Evolutionary conservation across 2,329 filamentous ascomycete species (phyloP), one percentile per base, ranked within the genome.

Genomic region (Exophiala sp.): DNA sequence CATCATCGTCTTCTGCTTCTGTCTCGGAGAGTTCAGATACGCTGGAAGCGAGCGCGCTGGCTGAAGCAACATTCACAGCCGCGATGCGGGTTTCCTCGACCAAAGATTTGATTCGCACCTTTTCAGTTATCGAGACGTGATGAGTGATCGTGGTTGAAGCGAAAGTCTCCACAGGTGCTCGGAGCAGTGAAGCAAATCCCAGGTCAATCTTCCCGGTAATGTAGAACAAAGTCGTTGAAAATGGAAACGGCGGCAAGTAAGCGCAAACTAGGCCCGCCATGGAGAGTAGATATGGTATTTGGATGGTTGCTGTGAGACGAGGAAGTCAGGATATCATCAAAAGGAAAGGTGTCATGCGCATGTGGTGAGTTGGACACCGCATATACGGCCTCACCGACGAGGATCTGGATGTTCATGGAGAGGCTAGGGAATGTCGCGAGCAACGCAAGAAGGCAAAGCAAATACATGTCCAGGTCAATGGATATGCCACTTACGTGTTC

Each of bases 241-340:
- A 82, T 0, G 84, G 79, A 67, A 95, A 95, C 7, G 84, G 81
- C 3, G 83, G 75, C 2, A 95, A 78, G 68, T 88, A 91, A 14
- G 83, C 83, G 53, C 83, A 84, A 35, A 91, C 77, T 55, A 91
- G 78, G 47, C 87, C 80, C 1, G 89, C 89, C 44, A 96, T 75
- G 51, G 84, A 87, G 35, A 96, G 82, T 2, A 96, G 75, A 66
- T 92, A 92, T 2, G 91, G 89, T 10, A 92, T 83, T 71, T 96
- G 90, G 7, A 96, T 74, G 49, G 81, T 82, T 14, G 89, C 88
- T 91, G 60, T 14, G 49, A 34, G 21, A 53, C 33, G 56, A 40
- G 47, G 43, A 35, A 41, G 54, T 59, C 41, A 52, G 43, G 47
- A 16, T n/a, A 40, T 36, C 11, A n/a, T 16, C 24, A 53, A 18